Conservation (phyloP, 208 protist genomes). For the Blechomonas ayalai region DNA sequence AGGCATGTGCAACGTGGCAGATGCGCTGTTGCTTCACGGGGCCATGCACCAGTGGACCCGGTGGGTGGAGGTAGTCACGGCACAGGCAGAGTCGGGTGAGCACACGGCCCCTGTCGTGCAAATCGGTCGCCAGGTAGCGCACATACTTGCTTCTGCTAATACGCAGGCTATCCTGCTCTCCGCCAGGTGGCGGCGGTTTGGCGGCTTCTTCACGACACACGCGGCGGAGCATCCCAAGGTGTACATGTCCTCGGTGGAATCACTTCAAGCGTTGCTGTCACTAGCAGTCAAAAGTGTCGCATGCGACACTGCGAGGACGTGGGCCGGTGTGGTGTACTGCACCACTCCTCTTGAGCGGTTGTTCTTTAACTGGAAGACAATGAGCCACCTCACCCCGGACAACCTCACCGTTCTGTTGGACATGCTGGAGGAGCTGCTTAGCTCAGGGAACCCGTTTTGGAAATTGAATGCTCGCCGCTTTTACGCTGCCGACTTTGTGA, state of each 20-base stretch:
- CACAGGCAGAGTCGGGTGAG: neutral
- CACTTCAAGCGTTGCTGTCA: constrained; percentile 12
- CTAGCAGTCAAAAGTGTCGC: constrained; percentile 12
- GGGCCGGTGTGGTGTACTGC: constrained; percentile 12
- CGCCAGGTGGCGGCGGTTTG: constrained; percentile 25
- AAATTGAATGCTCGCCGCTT: constrained; percentile 49
- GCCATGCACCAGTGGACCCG: constrained; percentile 38
- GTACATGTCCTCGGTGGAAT: constrained; percentile 18
- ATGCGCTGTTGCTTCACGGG: constrained; percentile 42
- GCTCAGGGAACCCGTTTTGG: constrained; percentile 19
- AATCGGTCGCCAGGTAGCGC: constrained; percentile 14
- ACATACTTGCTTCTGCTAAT: constrained; percentile 18
- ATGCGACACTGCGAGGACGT: constrained; percentile 7
- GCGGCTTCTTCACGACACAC: constrained; percentile 20
- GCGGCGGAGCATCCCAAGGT: constrained; percentile 15
- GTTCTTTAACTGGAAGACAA: constrained; percentile 55
- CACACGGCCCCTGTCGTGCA: constrained; percentile 4
- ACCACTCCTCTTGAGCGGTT: constrained; percentile 28
- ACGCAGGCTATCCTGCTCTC: constrained; percentile 22
- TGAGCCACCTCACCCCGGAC: constrained; percentile 19
- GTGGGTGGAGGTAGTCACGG: constrained; percentile 27
- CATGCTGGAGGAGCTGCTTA: constrained; percentile 23
- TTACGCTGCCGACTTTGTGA: constrained; percentile 34
- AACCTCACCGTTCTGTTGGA: constrained; percentile 12
- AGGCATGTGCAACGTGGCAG: constrained; percentile 14